Conservation (phyloP, 2,329 filamentous ascomycete genomes). For the Diaporthe ampelina region DNA sequence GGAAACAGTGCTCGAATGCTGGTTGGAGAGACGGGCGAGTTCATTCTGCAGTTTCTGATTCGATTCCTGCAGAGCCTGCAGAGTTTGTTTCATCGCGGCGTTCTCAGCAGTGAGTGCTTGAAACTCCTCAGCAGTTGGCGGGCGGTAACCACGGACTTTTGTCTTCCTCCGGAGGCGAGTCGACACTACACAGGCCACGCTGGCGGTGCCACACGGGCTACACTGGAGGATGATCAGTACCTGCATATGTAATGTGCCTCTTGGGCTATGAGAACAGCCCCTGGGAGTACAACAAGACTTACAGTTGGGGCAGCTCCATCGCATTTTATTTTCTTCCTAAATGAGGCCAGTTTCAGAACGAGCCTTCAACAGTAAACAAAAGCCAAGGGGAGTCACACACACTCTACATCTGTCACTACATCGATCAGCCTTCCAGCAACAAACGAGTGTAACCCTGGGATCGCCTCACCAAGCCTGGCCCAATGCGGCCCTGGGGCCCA, state of each 20-base stretch:
- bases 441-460: not conserved
- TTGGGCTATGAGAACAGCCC: too few relatives aligned
- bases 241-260: too few relatives aligned
- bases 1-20: too few relatives aligned
- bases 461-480: slow-evolving; percentile 11
- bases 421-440: not conserved
- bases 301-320: slow-evolving; percentile 1
- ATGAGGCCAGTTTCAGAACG: not conserved
- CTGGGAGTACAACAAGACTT: not conserved
- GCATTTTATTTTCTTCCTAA: slow-evolving; percentile 9
- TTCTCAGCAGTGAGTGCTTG: slow-evolving; percentile 7
- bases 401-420: not conserved
- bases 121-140: slow-evolving; percentile 12
- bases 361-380: not conserved
- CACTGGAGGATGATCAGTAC: not conserved
- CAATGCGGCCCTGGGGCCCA: not conserved
- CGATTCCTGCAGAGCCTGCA: not conserved
- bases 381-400: not conserved
- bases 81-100: not conserved
- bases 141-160: slow-evolving; percentile 10
- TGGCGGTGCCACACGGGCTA: not conserved
- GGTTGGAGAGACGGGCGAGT: not conserved
- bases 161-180: slow-evolving; percentile 16
- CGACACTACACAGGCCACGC: not conserved
- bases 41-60: not conserved